Base-by-base conservation (phyloP, 352 stramenopile species). In the Phytophthora palmivora region DNA sequence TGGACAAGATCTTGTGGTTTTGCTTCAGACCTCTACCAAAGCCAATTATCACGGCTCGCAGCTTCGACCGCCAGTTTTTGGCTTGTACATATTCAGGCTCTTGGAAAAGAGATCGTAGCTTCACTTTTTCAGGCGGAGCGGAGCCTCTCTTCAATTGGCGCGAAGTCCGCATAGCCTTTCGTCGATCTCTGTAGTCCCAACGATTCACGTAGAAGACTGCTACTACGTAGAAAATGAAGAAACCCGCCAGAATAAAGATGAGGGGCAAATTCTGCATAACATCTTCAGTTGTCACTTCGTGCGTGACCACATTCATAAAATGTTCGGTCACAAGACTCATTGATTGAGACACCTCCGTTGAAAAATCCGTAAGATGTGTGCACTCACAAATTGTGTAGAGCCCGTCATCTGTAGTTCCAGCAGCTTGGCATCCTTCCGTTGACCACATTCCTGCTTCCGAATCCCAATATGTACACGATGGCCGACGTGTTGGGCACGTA, bases 371-470 rank as follows among this genome's bases (percentile, higher is more conserved):
- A 33, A 92, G 63, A 63, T 92, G 83, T 14, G 70, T 87, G 54
- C 83, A 92, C 43, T 87, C 74, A 44, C 83, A 92, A 24, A 90
- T 86, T 22, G 79, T 92, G 44, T 89, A 91, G n/a, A 81, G 63
- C 1, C 77, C 76, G 24, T 91, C 76, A 22, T 75, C 73, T 2
- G 77, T 88, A 8, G 75, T 88, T 11, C 77, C 81, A 7, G 74
- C 76, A 7, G 75, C 71, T 19, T 45, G 28, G 36, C 83, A 92
- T 3, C 83, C 83, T 2, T 87, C 67, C 1, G 83, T 84, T 0
- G 83, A 89, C 83, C 83, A 92, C 3, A 50, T 59, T 14, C 65
- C 74, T 33, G 55, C 72, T 3, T 26, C 36, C 0, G 59, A 33
- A 56, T 89, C 63, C 83, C 83, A 92, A 63, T 91, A 92, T 0